Conservation (phyloP, 2,329 filamentous ascomycete species). For the Pseudogymnoascus sp. region DNA sequence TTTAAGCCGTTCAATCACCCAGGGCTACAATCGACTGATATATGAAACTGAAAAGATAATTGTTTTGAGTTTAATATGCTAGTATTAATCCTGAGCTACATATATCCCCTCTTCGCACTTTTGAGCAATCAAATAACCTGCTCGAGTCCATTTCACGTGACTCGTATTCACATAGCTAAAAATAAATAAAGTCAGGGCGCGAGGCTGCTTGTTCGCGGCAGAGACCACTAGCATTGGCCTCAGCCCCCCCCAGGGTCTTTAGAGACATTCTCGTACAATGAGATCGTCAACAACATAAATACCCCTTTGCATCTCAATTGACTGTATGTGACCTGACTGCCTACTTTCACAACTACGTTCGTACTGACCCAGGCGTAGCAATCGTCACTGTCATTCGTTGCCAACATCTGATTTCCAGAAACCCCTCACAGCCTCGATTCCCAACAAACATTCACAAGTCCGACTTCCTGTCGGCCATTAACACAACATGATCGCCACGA, state of each 20-base stretch:
- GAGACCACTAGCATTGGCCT: conserved; percentile 6
- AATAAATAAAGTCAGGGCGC: conserved; percentile 1
- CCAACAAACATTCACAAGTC: background rate
- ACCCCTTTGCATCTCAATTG: background rate
- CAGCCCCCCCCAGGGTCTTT: conserved; percentile 3
- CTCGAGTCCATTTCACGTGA: background rate
- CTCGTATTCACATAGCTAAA: conserved; percentile 1
- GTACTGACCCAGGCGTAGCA: background rate
- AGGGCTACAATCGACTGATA: too few relatives aligned
- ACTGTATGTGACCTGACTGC: background rate
- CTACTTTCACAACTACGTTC: background rate
- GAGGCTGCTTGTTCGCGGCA: conserved; percentile 3
- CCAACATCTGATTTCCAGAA: background rate
- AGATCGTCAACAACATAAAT: background rate
- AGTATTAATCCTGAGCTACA: too few relatives aligned
- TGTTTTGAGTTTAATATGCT: too few relatives aligned
- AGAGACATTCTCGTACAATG: background rate
- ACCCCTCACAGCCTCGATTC: background rate
- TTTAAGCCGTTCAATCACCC: too few relatives aligned
- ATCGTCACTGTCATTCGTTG: background rate
- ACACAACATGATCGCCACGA: background rate
- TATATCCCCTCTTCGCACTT: too few relatives aligned
- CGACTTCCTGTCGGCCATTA: background rate
- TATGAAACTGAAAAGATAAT: too few relatives aligned
- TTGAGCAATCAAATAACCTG: background rate